Percentiles rank a stretch among this genome's conserved stretches.
These are phyloP conservation scores for Kodamaea jinghongensis DNA, from an alignment of 805 yeast genomes.

Conservation along the genomic window DNA sequence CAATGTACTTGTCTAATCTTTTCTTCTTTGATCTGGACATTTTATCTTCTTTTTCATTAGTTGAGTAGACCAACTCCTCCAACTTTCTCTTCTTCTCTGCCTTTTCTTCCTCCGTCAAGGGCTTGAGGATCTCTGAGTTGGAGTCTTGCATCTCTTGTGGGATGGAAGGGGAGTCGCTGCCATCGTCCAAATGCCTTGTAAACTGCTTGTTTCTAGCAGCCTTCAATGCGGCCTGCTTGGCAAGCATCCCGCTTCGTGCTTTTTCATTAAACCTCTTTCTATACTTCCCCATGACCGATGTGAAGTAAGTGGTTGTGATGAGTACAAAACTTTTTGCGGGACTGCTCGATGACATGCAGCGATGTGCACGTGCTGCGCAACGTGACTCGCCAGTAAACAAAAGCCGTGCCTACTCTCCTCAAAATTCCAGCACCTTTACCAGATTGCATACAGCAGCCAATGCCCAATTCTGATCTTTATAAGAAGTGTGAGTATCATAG, in stretches of 20 bases:
- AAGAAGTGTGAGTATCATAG: constrained; percentile 22
- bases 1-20: constrained; percentile 87
- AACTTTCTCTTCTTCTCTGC: constrained; percentile 62
- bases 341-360: too few species aligned
- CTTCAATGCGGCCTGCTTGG: constrained; percentile 70
- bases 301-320: too few species aligned
- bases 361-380: too few species aligned
- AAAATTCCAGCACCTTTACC: too few species aligned
- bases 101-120: constrained; percentile 63
- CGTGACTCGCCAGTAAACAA: too few species aligned
- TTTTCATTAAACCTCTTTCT: constrained; percentile 79
- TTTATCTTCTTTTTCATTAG: constrained; percentile 60
- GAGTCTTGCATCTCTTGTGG: constrained; percentile 37
- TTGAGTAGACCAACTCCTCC: constrained; percentile 53
- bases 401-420: too few species aligned
- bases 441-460: constrained; percentile 6
- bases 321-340: too few species aligned
- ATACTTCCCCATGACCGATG: constrained; percentile 87
- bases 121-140: constrained; percentile 60
- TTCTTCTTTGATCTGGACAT: constrained; percentile 68
- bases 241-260: constrained; percentile 81
- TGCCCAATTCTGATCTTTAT: constrained; percentile 19
- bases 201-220: constrained; percentile 70
- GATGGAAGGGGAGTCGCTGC: constrained; percentile 16
- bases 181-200: constrained; percentile 42